Percentiles rank a stretch among this genome's conserved stretches.
phyloP scores from a whole-genome alignment of 768 basidiomycete genomes.

The Stropharia rugosoannulata region DNA sequence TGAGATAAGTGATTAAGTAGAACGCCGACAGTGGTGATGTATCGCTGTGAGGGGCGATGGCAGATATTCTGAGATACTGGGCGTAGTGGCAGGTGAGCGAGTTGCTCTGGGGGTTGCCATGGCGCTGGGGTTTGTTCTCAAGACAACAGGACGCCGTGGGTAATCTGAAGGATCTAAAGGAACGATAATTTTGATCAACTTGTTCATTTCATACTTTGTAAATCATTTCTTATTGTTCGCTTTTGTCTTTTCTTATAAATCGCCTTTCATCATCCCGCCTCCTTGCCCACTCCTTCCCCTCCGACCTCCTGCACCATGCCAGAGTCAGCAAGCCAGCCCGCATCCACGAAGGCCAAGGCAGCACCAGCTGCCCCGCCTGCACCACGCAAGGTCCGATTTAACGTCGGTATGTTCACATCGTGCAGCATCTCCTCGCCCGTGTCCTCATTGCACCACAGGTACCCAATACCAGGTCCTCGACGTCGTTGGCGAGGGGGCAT shows the following conservation, averaged over 20 bases:
- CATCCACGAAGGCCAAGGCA: constrained; percentile 36
- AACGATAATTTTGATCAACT: constrained; percentile 12
- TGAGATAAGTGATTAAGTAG: too few species aligned
- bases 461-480: constrained; percentile 84
- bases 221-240: constrained; percentile 22
- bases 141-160: constrained; percentile 16
- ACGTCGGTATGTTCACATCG: constrained; percentile 57
- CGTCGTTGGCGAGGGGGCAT: constrained; percentile 89
- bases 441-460: constrained; percentile 35
- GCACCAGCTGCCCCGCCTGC: constrained; percentile 46
- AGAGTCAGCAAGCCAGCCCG: constrained; percentile 21
- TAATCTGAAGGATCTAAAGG: constrained; percentile 19
- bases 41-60: too few species aligned
- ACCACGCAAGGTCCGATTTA: constrained; percentile 85
- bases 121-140: constrained; percentile 15
- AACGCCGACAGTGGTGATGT: too few species aligned
- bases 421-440: constrained; percentile 3
- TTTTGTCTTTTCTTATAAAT: constrained; percentile 20
- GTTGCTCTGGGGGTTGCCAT: constrained; percentile 8
- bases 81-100: too few species aligned
- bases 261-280: constrained; percentile 19
- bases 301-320: constrained; percentile 22
- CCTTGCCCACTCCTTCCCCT: constrained; percentile 12
- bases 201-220: constrained; percentile 13
- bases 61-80: too few species aligned